Conservation (phyloP, 2,329 filamentous ascomycete genomes). For the Verticillium isaacii region DNA sequence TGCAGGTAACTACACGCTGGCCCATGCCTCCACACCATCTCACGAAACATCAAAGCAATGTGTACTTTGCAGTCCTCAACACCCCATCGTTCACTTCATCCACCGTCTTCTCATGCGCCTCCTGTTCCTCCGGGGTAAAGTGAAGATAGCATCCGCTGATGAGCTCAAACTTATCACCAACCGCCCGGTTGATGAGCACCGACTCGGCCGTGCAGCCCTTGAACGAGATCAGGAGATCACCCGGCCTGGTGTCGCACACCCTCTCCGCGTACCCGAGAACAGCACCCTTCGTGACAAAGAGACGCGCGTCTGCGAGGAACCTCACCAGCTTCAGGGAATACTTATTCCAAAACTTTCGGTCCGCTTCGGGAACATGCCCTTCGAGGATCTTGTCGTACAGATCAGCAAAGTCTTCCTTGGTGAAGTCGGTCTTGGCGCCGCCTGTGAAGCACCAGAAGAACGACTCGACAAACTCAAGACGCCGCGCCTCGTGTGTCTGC, state of each 20-base stretch:
- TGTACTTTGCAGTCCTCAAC: background rate
- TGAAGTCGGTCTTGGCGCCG: background rate
- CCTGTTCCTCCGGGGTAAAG: background rate
- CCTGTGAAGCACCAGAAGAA: background rate
- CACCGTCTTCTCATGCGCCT: background rate
- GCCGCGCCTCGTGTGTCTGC: background rate
- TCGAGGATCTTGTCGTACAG: background rate
- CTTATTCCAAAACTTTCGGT: background rate
- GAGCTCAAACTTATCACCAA: background rate
- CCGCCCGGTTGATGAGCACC: background rate
- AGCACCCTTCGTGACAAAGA: background rate
- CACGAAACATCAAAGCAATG: background rate
- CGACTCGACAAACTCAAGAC: background rate
- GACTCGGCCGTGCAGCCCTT: background rate
- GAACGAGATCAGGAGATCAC: background rate
- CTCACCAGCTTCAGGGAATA: background rate
- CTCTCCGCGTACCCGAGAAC: background rate
- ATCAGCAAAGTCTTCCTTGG: background rate
- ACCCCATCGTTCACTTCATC: background rate
- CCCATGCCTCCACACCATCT: background rate
- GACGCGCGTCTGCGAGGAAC: background rate
- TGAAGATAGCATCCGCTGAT: background rate
- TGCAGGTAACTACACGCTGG: background rate
- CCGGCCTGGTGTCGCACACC: background rate
- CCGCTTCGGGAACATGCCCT: background rate